Base-by-base conservation (phyloP, 83 land plant species). In the Picea abies region DNA sequence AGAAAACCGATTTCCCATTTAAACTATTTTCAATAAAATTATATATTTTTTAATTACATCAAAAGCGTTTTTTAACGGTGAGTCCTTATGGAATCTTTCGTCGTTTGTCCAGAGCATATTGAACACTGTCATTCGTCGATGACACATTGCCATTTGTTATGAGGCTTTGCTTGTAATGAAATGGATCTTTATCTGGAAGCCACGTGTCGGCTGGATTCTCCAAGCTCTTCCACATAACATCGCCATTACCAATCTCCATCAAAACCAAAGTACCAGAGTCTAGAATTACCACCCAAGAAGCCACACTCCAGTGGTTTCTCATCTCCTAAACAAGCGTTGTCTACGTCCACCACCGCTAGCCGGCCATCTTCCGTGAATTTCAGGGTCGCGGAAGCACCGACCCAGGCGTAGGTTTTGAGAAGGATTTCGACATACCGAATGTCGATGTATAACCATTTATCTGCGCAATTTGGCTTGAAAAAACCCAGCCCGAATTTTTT, bases 121-220 rank as follows among this genome's bases (percentile, higher is more conserved):
- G n/a, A n/a, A n/a, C n/a, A n/a, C n/a, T n/a, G n/a, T n/a, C n/a
- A n/a, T n/a, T n/a, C n/a, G n/a, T n/a, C n/a, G n/a, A n/a, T n/a
- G n/a, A n/a, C n/a, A n/a, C n/a, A n/a, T 37, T 37, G 3, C 39
- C 39, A 37, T 1, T 3, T 37, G 39, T 37, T 37, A 37, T 37
- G 39, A 37, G 3, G 3, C 1, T 37, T 37, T 37, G 39, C 39
- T 1, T 1, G 39, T 37, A 37, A 37, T 37, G 39, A 37, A 37
- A n/a, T n/a, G n/a, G 63, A 89, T 86, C 12, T 17, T 79, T 84
- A 86, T 86, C 4, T 37, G 86, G 86, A 7, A 84, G 82, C 60
- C 80, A 58, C 56, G 85, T 84, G 82, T 84, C 85, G 17, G 82
- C 32, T 17, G 82, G 85, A 39, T 60, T 26, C 3, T 72, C 78